Conservation (phyloP, 495 filamentous ascomycete genomes). For the Hyphodiscus hymeniophilus region DNA sequence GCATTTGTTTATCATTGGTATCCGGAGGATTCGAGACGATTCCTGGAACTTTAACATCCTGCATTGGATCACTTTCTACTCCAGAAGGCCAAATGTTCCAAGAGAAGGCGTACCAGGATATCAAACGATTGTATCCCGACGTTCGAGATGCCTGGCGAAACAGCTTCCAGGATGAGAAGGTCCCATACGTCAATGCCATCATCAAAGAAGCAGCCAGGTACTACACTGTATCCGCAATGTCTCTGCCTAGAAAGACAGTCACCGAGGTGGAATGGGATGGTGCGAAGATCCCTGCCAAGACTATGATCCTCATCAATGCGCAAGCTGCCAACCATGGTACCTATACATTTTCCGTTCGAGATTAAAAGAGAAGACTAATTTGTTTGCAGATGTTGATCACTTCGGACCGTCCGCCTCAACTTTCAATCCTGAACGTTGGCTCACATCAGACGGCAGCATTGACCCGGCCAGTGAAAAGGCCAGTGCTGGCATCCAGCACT, state of each 20-base stretch:
- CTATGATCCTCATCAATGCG: constrained; percentile 49
- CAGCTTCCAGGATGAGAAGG: constrained; percentile 37
- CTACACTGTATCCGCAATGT: constrained; percentile 48
- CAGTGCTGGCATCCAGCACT: constrained; percentile 30
- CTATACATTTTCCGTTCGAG: neutral
- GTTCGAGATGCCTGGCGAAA: constrained; percentile 40
- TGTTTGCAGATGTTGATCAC: constrained; percentile 30
- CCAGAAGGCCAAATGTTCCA: constrained; percentile 50
- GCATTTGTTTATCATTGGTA: constrained; percentile 55
- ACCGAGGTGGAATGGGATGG: constrained; percentile 47
- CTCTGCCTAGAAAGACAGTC: constrained; percentile 41
- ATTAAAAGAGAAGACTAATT: constrained; percentile 20
- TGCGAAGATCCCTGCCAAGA: constrained; percentile 44
- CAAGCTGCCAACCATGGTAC: constrained; percentile 50
- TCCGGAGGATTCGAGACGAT: constrained; percentile 57
- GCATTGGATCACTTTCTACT: constrained; percentile 47
- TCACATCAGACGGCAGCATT: constrained; percentile 19
- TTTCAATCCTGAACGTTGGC: constrained; percentile 48
- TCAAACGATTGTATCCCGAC: constrained; percentile 40
- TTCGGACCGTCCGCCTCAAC: constrained; percentile 39
- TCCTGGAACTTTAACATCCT: constrained; percentile 52
- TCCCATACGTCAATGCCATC: constrained; percentile 40
- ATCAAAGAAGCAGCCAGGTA: constrained; percentile 47
- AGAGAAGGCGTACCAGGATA: constrained; percentile 50
- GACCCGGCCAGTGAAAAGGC: constrained; percentile 31